Evolutionary conservation across 768 basidiomycete genomes (phyloP).

Genomic region (Favolaschia claudopus): DNA sequence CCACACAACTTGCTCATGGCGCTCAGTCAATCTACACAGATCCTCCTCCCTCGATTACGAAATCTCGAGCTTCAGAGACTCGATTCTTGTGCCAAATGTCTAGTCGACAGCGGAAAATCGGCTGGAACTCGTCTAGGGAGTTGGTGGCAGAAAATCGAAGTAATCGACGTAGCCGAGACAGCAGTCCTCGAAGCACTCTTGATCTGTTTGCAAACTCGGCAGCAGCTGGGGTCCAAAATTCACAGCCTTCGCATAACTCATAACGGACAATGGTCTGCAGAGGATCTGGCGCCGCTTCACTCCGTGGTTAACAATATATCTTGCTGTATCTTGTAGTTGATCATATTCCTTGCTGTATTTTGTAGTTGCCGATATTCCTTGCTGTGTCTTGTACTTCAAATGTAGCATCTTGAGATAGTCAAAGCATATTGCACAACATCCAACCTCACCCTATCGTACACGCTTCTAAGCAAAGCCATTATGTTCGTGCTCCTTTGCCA

Average conservation of each 20-base stretch:
- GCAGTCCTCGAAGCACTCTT: constrained; percentile 5
- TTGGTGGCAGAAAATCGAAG: constrained; percentile 9
- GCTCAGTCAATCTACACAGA: neutral
- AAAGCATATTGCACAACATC: constrained; percentile 8
- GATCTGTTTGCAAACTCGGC: neutral
- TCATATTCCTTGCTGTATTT: too few species aligned
- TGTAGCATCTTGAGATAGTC: too few species aligned
- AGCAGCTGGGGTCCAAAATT: neutral
- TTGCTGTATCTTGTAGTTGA: neutral
- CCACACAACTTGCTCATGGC: constrained; percentile 5
- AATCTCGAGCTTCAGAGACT: neutral
- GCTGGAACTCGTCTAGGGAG: neutral
- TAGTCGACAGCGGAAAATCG: neutral
- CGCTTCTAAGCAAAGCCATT: constrained; percentile 2
- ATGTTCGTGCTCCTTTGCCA: constrained; percentile 54
- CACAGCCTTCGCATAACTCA: neutral
- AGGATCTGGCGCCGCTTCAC: neutral
- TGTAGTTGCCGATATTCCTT: too few species aligned
- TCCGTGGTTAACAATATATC: neutral
- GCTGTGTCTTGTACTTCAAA: too few species aligned
- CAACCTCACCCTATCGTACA: constrained; percentile 6
- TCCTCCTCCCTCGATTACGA: constrained; percentile 7
- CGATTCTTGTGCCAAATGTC: neutral
- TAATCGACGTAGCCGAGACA: neutral
- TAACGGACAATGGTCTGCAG: neutral